These are phyloP conservation scores for Postia placenta DNA, from an alignment of 768 basidiomycete genomes.

Conservation along the genomic window DNA sequence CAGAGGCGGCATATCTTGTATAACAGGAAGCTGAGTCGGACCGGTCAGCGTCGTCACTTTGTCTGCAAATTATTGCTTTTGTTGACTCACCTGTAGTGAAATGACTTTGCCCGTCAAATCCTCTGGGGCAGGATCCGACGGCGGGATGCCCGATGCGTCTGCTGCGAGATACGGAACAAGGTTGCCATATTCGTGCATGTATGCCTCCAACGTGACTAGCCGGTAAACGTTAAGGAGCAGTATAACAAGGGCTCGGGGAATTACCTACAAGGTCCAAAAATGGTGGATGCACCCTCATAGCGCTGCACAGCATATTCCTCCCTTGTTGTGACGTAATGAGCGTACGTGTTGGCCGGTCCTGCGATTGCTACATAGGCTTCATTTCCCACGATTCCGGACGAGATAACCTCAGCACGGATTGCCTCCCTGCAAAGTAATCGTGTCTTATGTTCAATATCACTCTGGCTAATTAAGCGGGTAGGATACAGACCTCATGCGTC, in stretches of 20 bases:
- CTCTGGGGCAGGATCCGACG: slow-evolving; percentile 59
- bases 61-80: not conserved
- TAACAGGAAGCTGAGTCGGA: slow-evolving; percentile 45
- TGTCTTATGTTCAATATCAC: not conserved
- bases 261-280: slow-evolving; percentile 65
- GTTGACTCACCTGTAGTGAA: slow-evolving; percentile 49
- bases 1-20: slow-evolving; percentile 52
- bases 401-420: slow-evolving; percentile 56
- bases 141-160: slow-evolving; percentile 37
- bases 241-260: slow-evolving; percentile 2
- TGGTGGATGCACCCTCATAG: slow-evolving; percentile 77
- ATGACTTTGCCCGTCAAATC: slow-evolving; percentile 63
- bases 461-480: no score
- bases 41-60: not conserved
- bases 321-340: slow-evolving; percentile 64
- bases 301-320: slow-evolving; percentile 74
- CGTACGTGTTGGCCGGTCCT: slow-evolving; percentile 80
- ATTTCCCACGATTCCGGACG: slow-evolving; percentile 53
- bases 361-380: slow-evolving; percentile 73
- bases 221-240: not conserved
- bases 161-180: slow-evolving; percentile 60
- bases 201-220: slow-evolving; percentile 71
- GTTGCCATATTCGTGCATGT: slow-evolving; percentile 68
- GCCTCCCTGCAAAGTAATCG: slow-evolving; percentile 54
- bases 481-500: slow-evolving; percentile 53